phyloP scores from a whole-genome alignment of 495 filamentous ascomycete species.

The Aspergillus ostianus region DNA sequence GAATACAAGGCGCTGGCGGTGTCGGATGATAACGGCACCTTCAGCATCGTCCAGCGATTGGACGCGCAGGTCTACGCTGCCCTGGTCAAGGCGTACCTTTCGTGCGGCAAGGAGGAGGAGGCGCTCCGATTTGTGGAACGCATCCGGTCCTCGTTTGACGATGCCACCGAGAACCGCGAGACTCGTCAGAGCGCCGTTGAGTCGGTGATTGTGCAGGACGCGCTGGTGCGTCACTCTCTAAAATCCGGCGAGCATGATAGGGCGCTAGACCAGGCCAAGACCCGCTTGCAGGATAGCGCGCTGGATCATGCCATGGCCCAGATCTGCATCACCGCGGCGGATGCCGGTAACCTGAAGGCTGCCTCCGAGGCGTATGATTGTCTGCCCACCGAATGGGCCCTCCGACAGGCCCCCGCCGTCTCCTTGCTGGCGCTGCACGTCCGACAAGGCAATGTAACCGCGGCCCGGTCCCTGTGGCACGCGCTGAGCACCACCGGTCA shows the following conservation, averaged over 20 bases:
- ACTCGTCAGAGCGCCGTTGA: slow-evolving; percentile 56
- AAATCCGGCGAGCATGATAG: slow-evolving; percentile 60
- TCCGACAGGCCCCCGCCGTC: slow-evolving; percentile 65
- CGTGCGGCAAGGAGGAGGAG: slow-evolving; percentile 72
- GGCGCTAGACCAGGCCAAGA: slow-evolving; percentile 64
- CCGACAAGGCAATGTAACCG: slow-evolving; percentile 71
- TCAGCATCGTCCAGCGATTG: slow-evolving; percentile 66
- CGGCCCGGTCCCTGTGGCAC: slow-evolving; percentile 74
- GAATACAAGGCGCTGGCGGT: slow-evolving; percentile 85
- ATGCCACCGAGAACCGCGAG: slow-evolving; percentile 53
- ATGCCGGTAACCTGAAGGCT: slow-evolving; percentile 67
- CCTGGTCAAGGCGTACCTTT: slow-evolving; percentile 80
- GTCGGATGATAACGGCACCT: slow-evolving; percentile 71
- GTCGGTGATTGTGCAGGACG: slow-evolving; percentile 66
- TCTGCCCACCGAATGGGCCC: slow-evolving; percentile 47
- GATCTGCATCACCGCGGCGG: slow-evolving; percentile 70
- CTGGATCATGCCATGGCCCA: slow-evolving; percentile 54
- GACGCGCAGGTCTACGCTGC: slow-evolving; percentile 86
- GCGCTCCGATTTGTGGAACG: slow-evolving; percentile 80
- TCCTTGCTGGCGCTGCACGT: slow-evolving; percentile 83
- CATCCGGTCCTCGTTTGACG: slow-evolving; percentile 60
- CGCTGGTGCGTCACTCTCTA: slow-evolving; percentile 71
- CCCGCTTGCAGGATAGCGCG: slow-evolving; percentile 45
- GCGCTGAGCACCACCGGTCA: slow-evolving; percentile 60
- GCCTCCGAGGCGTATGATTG: slow-evolving; percentile 66